Base-by-base conservation (phyloP, 1,284 basidiomycete species). In the Moesziomyces parantarcticus region DNA sequence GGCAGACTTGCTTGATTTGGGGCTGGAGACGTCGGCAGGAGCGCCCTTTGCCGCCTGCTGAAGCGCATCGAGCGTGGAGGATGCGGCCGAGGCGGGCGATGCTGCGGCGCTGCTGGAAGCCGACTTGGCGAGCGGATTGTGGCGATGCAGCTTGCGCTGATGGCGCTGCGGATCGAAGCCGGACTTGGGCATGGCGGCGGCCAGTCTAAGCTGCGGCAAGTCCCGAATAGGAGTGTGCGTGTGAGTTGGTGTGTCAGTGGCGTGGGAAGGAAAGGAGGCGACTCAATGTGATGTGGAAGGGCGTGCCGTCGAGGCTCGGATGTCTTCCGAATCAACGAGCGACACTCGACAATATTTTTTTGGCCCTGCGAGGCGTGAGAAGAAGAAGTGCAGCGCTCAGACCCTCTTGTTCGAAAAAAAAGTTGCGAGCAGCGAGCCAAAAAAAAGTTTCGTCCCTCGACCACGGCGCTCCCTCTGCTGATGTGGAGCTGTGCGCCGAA, bases 111-210 rank as follows among this genome's bases (percentile, higher is more conserved):
- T 64, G 44, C 39, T 44, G 6, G 53, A 53, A 14, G 29, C 20
- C 11, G 60, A 45, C 44, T 60, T 69, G 46, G 54, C 57, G 39
- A 78, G 54, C 8, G 76, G 76, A 50, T 78, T 74, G 66, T 78
- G 76, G 29, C 76, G 70, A 13, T 73, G 57, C 43, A 58, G 39
- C 34, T 67, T 65, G 41, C 72, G 72, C 60, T 66, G 65, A 36
- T 75, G 69, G 18, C 70, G 56, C 58, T 62, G 62, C 47, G 76
- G 69, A 62, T 78, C 73, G 48, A 76, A 76, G 22, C 76, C 63
- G 23, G 76, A 76, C 51, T 75, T 77, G 40, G 76, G 76, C 76
- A 78, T 78, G 7, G 22, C 71, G 41, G 44, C 23, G 5, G n/a
- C n/a, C n/a, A n/a, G n/a, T n/a, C n/a, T n/a, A n/a, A 42, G n/a